Percentiles rank a stretch among this genome's conserved stretches.
phyloP scores from a whole-genome alignment of 495 filamentous ascomycete genomes.

The Usnea hakonensis region DNA sequence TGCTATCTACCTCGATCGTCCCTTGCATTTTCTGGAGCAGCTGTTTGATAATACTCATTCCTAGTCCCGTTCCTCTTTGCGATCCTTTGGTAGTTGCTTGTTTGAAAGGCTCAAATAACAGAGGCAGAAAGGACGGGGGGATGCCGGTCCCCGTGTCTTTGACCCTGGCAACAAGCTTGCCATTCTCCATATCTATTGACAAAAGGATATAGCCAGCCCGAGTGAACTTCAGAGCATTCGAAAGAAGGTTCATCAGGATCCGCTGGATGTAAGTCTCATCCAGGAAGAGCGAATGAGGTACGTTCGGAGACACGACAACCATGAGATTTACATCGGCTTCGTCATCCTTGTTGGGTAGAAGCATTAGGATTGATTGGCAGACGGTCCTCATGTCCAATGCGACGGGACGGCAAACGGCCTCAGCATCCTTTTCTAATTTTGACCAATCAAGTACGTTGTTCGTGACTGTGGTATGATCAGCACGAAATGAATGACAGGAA shows the following conservation, averaged over 20 bases:
- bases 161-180: conserved; percentile 34
- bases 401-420: conserved; percentile 23
- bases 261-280: conserved; percentile 30
- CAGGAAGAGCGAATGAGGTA: conserved; percentile 24
- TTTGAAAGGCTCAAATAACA: conserved; percentile 62
- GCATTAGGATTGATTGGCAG: conserved; percentile 25
- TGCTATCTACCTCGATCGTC: conserved; percentile 50
- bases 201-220: conserved; percentile 33
- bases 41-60: conserved; percentile 60
- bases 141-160: conserved; percentile 65
- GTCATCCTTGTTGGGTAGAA: conserved; percentile 25
- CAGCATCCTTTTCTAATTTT: conserved; percentile 25
- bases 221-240: conserved; percentile 42
- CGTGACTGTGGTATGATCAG: conserved; percentile 20
- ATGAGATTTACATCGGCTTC: conserved; percentile 26
- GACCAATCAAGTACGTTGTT: conserved; percentile 30
- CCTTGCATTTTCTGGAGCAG: conserved; percentile 55
- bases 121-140: conserved; percentile 56
- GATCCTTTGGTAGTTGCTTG: conserved; percentile 60
- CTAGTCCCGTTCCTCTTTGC: conserved; percentile 54
- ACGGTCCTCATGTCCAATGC: conserved; percentile 26
- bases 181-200: conserved; percentile 18
- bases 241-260: conserved; percentile 42
- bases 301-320: conserved; percentile 25
- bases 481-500: background rate